Evolutionary conservation across 2,329 filamentous ascomycete species (phyloP).

Genomic region (Fusarium decemcellulare): DNA sequence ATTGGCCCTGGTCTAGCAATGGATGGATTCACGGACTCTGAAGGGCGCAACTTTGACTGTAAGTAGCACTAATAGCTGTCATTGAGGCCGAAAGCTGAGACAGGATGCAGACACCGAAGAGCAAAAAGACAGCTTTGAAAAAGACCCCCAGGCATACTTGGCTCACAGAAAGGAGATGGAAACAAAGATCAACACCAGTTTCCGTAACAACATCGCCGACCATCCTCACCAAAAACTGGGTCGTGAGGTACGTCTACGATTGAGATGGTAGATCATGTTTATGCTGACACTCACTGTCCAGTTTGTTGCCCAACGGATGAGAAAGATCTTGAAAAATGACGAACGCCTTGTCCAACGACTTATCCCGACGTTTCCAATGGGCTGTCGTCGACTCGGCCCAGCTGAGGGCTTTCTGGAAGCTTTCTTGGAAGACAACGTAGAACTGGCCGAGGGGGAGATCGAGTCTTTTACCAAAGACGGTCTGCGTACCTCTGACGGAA

Average conservation of each 20-base stretch:
- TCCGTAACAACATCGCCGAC: slow-evolving; percentile 10
- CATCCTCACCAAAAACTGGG: slow-evolving; percentile 17
- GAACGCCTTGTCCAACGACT: slow-evolving; percentile 39
- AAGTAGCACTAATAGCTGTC: not conserved
- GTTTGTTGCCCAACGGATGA: slow-evolving; percentile 16
- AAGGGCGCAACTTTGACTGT: slow-evolving; percentile 22
- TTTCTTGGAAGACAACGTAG: slow-evolving; percentile 42
- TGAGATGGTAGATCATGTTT: not conserved
- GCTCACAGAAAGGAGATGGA: slow-evolving; percentile 12
- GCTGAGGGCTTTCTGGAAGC: slow-evolving; percentile 58
- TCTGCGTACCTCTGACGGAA: slow-evolving; percentile 17
- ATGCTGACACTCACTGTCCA: not conserved
- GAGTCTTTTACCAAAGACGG: slow-evolving; percentile 20
- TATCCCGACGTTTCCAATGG: slow-evolving; percentile 56
- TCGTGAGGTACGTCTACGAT: not conserved
- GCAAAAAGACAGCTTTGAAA: slow-evolving; percentile 8
- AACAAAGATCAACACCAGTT: slow-evolving; percentile 20
- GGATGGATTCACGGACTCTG: slow-evolving; percentile 41
- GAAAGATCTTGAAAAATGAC: slow-evolving; percentile 13
- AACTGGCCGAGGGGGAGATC: slow-evolving; percentile 29
- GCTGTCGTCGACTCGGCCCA: slow-evolving; percentile 60
- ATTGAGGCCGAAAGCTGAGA: fast-evolving
- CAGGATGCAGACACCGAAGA: slow-evolving; percentile 8
- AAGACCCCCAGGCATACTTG: slow-evolving; percentile 15
- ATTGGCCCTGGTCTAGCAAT: slow-evolving; percentile 53